Evolutionary conservation across 2,329 filamentous ascomycete species (phyloP).

Genomic region (Penicillium corylophilum): DNA sequence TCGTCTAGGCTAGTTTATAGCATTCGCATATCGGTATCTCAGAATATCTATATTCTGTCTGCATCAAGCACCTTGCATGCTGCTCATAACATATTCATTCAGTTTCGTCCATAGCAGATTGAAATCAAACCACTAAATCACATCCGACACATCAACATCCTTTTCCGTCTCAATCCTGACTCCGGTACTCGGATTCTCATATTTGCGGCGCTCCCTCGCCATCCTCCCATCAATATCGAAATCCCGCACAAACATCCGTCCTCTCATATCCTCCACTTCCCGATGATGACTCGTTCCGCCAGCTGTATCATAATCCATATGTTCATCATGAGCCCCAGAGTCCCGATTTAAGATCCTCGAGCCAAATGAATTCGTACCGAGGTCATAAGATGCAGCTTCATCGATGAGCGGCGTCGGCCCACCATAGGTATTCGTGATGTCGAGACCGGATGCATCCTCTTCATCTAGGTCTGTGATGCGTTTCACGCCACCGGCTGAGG

Average conservation of each 20-base stretch:
- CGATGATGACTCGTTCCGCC: conserved; percentile 10
- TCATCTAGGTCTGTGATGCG: conserved; percentile 32
- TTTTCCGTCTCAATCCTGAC: conserved; percentile 11
- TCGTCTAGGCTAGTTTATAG: conserved; percentile 13
- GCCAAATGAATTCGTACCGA: conserved; percentile 10
- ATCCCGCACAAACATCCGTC: conserved; percentile 6
- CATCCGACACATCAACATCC: conserved; percentile 16
- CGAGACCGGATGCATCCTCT: conserved; percentile 12
- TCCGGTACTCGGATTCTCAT: conserved; percentile 23
- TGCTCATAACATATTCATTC: neutral
- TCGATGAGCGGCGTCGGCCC: conserved; percentile 3
- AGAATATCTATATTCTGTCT: neutral
- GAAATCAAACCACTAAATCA: conserved; percentile 5
- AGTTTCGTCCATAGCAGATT: neutral
- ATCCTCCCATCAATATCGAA: conserved; percentile 11
- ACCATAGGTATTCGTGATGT: conserved; percentile 10
- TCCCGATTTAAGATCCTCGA: conserved; percentile 14
- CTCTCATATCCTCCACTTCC: conserved; percentile 7
- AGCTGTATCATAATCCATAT: conserved; percentile 16
- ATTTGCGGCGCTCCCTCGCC: conserved; percentile 11
- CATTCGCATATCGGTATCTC: neutral
- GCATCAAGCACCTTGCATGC: neutral
- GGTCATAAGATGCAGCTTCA: conserved; percentile 9
- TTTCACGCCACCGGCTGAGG: conserved; percentile 22
- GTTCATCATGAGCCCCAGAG: conserved; percentile 18